Evolutionary conservation across 352 stramenopile genomes (phyloP).

Genomic region (Elongisporangium anandrum): DNA sequence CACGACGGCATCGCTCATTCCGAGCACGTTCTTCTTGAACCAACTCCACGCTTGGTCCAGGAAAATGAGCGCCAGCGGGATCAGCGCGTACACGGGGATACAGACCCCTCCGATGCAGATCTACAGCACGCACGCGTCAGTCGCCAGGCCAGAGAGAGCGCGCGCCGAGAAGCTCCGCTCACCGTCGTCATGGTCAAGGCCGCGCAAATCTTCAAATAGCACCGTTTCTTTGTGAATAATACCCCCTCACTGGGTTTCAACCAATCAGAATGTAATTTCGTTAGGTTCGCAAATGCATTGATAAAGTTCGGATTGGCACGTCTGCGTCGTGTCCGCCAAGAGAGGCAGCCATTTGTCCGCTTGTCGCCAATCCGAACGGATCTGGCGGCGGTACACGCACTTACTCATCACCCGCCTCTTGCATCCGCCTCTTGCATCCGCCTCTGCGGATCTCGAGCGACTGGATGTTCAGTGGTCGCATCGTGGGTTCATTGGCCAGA

Average conservation of each 20-base stretch:
- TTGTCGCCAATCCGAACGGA: not conserved
- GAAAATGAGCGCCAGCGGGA: conserved; percentile 69
- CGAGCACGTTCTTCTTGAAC: conserved; percentile 59
- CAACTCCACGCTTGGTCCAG: conserved; percentile 67
- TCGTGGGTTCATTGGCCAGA: not conserved
- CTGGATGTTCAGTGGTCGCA: not conserved
- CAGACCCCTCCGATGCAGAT: conserved; percentile 81
- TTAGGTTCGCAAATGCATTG: not conserved
- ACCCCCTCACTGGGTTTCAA: not conserved
- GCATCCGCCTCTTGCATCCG: too few relatives aligned
- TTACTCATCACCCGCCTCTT: not conserved
- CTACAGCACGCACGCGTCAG: conserved; percentile 16
- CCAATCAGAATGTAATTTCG: not conserved
- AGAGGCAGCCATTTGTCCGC: too few relatives aligned
- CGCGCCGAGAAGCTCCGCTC: not conserved
- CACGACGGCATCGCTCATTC: conserved; percentile 43
- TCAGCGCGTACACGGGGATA: conserved; percentile 69
- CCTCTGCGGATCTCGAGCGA: not conserved
- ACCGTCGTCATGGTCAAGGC: conserved; percentile 20
- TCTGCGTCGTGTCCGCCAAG: not conserved
- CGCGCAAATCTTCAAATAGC: not conserved
- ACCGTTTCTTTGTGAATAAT: not conserved
- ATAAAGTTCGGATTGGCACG: not conserved
- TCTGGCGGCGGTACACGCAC: not conserved
- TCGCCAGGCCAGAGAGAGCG: not conserved